A percentile compares a stretch with the other conserved stretches of the same genome.
These are phyloP conservation scores for Clarireedia paspali DNA, from an alignment of 2,329 filamentous ascomycete genomes.

Conservation along the genomic window DNA sequence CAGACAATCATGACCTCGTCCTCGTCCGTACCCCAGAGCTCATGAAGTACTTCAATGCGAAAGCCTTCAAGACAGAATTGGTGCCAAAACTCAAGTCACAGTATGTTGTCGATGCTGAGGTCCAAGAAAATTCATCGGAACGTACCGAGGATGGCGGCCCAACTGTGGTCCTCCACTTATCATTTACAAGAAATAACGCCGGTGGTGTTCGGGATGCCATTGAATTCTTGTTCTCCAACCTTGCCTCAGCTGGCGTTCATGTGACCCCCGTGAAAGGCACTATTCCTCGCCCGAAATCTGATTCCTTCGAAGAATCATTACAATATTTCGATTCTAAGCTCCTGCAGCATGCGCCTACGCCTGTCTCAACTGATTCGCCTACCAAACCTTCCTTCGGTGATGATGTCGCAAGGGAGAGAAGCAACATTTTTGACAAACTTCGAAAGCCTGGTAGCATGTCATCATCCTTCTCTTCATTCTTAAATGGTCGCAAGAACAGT, in stretches of 20 bases:
- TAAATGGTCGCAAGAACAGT: constrained; percentile 91
- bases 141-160: constrained; percentile 49
- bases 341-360: constrained; percentile 80
- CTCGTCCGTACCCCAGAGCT: constrained; percentile 70
- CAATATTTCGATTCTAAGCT: constrained; percentile 97
- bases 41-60: constrained; percentile 72
- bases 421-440: constrained; percentile 83
- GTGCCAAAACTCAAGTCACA: constrained; percentile 80
- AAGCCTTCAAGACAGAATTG: constrained; percentile 73
- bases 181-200: constrained; percentile 94
- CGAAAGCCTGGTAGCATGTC: constrained; percentile 93
- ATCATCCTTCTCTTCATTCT: constrained; percentile 89
- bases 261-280: constrained; percentile 80
- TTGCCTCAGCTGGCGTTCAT: constrained; percentile 86
- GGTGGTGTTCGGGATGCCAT: constrained; percentile 93
- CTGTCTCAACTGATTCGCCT: constrained; percentile 77
- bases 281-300: constrained; percentile 97
- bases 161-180: constrained; percentile 60
- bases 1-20: constrained; percentile 87
- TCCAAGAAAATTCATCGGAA: constrained; percentile 57
- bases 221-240: constrained; percentile 80
- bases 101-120: constrained; percentile 81
- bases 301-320: constrained; percentile 95
- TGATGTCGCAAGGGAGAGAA: constrained; percentile 70
- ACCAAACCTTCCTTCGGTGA: constrained; percentile 79